Base-by-base conservation (phyloP, 139 green algal genomes). In the Coelastrella sp. region DNA sequence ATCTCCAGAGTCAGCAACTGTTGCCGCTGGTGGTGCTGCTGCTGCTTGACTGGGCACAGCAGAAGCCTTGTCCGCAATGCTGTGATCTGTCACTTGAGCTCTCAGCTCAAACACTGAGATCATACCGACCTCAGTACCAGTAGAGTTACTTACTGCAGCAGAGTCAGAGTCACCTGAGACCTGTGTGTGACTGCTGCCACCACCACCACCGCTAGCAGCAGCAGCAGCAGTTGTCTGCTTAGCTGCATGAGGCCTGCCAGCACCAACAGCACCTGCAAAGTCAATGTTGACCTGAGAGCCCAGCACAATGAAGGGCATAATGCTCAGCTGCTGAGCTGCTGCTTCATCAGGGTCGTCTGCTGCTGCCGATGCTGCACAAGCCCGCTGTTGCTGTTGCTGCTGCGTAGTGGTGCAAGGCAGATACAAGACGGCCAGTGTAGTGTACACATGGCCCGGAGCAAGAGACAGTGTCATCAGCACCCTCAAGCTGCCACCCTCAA, bases 101-200 rank as follows among this genome's bases (percentile, higher is more conserved):
- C 40, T 27, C 23, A 84, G 59, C 59, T 84, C 79, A 67, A 85
- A 50, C 13, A 78, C 27, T 32, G 62, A 85, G 40, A 85, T 21
- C 43, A 76, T 50, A 30, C 62, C 79, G 5, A 77, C 27, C 53
- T 63, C 38, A n/a, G 21, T 50, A 27, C 35, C 38, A n/a, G 53
- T 83, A 30, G 11, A 21, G 6, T 37, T 17, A 35, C 27, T 25
- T 83, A 38, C 37, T 83, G 76, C 76, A 59, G 34, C 43, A 43
- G 13, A 15, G 4, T 34, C 38, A 60, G 71, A 17, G 25, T 15
- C 13, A 27, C 5, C 27, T 8, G 27, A 5, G 7, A 7, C 8
- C n/a, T 27, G 62, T 40, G 27, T 41, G 66, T 35, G 35, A 51
- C 32, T 25, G 17, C 2, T 3, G 1, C 21, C 34, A 57, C 15